Base-by-base conservation (phyloP, 257 asterid species). In the Jacaranda mimosifolia region DNA sequence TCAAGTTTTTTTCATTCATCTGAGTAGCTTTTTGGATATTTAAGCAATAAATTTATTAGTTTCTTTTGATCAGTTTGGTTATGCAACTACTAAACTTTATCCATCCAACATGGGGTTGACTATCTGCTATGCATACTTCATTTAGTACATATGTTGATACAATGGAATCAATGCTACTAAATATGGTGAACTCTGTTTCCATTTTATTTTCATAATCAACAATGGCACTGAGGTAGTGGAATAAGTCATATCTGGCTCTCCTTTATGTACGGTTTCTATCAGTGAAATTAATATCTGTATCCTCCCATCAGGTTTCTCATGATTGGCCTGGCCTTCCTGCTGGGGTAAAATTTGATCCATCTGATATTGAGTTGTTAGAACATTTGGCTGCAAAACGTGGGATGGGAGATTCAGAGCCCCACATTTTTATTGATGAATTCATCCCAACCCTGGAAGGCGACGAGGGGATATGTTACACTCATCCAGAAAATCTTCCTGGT, bases 401-500 rank as follows among this genome's bases (percentile, higher is more conserved):
- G 57, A 64, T 76, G 4, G 97, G 87, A 52, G 72, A 57, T 62
- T 78, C 66, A 5, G 62, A 86, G 57, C 93, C 92, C 9, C 98
- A 96, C 56, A 26, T 49, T 43, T 81, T 90, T 35, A 91, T 94
- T 13, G 97, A 96, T 45, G 96, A 89, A 67, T 96, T 96, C 76
- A 96, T 96, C 79, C 96, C 94, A 0, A 93, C 99, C 10, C 85
- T 96, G 58, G 96, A 92, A 6, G 82, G 82, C 3, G 82, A 85
- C 3, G 96, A 85, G 15, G 99, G 99, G 58, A 92, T 96, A 72
- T 92, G 94, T 71, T 94, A 80, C 81, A 86, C 97, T 68, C 99
- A 94, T 86, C 99, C 99, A 17, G 98, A 94, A 84, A 88, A 94
- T 81, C 99, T 96, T 84, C 97, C 98, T 12, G 98, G 99, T 96